phyloP scores from a whole-genome alignment of 2,329 filamentous ascomycete genomes.

The Penicillium glabrum region DNA sequence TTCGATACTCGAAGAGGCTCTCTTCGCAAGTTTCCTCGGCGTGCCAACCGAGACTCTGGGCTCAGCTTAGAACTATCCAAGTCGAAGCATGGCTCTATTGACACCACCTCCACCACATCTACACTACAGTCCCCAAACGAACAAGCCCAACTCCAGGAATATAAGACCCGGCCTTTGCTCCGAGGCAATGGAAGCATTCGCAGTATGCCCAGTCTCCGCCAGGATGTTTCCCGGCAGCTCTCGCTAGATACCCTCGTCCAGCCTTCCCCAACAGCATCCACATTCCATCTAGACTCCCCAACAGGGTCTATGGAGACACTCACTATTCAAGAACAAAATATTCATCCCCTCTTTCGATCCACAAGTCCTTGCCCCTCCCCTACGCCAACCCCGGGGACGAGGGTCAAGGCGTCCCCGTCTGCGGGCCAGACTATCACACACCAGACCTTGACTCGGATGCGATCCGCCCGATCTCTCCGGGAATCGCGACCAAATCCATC shows the following conservation, averaged over 20 bases:
- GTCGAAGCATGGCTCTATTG: constrained; percentile 23
- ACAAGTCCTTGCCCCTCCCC: constrained; percentile 55
- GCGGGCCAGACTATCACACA: constrained; percentile 53
- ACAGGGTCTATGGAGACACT: constrained; percentile 20
- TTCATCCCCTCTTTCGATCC: constrained; percentile 59
- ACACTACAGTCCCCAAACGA: constrained; percentile 12
- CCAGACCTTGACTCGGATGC: constrained; percentile 37
- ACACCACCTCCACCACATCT: constrained; percentile 16
- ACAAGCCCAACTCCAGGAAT: background rate
- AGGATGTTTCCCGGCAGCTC: constrained; percentile 17
- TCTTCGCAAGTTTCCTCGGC: constrained; percentile 27
- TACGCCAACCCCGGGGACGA: constrained; percentile 52
- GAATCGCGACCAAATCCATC: constrained; percentile 13
- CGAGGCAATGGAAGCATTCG: constrained; percentile 16
- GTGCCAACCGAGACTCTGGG: constrained; percentile 33
- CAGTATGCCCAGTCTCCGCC: constrained; percentile 23
- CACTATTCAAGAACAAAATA: constrained; percentile 49
- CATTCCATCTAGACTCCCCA: constrained; percentile 15
- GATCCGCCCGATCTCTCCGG: constrained; percentile 35
- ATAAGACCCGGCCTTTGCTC: constrained; percentile 13
- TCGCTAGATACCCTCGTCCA: constrained; percentile 28
- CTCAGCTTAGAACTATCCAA: constrained; percentile 25
- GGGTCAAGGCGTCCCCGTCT: constrained; percentile 55
- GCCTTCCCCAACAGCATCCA: constrained; percentile 23
- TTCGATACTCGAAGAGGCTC: constrained; percentile 24